These are phyloP conservation scores for Eleusine coracana DNA, from an alignment of 176 grass and related monocot genomes.

Conservation along the genomic window DNA sequence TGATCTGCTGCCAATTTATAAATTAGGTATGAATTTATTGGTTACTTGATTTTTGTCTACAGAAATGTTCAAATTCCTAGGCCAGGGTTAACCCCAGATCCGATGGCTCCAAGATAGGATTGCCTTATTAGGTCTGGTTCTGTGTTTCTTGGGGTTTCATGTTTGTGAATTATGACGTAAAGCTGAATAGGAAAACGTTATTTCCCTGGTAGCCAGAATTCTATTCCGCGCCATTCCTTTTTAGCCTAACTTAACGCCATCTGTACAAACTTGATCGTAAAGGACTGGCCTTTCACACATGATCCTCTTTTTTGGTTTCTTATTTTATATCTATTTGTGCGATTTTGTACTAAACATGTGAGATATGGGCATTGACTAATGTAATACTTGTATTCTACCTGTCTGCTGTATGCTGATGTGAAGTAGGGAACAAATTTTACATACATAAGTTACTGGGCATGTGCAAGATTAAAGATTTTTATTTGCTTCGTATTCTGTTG, in stretches of 20 bases:
- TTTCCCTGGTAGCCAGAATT: not conserved
- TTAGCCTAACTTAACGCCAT: not conserved
- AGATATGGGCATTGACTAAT: conserved; percentile 9
- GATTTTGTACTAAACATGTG: not conserved
- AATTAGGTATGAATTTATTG: conserved; percentile 69
- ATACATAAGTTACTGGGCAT: conserved; percentile 16
- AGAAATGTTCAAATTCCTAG: not conserved
- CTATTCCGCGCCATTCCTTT: conserved; percentile 9
- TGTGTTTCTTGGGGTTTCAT: not conserved
- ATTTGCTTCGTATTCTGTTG: conserved; percentile 26
- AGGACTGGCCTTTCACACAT: not conserved
- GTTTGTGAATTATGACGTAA: not conserved
- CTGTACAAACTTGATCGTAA: not conserved
- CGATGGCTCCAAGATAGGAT: not conserved
- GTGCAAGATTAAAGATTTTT: conserved; percentile 14
- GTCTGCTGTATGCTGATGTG: not conserved
- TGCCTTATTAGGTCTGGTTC: not conserved
- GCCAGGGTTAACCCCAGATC: not conserved
- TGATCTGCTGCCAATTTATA: conserved; percentile 81
- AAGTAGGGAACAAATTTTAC: not conserved
- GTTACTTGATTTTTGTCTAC: conserved; percentile 22
- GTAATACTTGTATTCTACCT: not conserved
- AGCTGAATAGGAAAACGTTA: not conserved
- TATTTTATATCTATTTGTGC: not conserved
- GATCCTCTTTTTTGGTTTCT: conserved; percentile 13